A percentile compares a stretch with the other conserved stretches of the same genome.
These are phyloP conservation scores for Piper betle DNA, from an alignment of 164 flowering plant genomes.

Conservation along the genomic window DNA sequence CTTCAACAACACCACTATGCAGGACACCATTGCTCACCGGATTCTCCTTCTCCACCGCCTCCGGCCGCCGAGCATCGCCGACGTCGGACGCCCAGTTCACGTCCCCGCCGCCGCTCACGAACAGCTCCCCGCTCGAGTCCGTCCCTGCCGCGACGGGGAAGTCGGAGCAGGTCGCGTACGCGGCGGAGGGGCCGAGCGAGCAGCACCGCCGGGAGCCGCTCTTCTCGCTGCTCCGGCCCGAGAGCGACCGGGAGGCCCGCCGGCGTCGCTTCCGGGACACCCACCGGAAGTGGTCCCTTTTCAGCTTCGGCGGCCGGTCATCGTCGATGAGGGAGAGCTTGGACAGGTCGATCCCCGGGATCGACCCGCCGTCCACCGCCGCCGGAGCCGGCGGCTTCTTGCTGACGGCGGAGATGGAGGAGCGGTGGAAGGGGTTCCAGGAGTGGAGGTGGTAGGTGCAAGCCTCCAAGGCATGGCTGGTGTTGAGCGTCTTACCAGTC, in stretches of 20 bases:
- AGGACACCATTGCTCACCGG: constrained; percentile 10
- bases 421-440: constrained; percentile 69
- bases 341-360: constrained; percentile 49
- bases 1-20: constrained; percentile 29
- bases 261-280: constrained; percentile 53
- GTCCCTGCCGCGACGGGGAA: constrained; percentile 62
- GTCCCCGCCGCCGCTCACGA: constrained; percentile 46
- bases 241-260: constrained; percentile 71
- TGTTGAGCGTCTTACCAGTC: constrained; percentile 33
- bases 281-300: constrained; percentile 24
- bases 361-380: background rate
- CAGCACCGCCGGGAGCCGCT: constrained; percentile 63
- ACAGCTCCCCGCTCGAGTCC: constrained; percentile 92
- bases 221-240: constrained; percentile 79
- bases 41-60: constrained; percentile 47
- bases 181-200: constrained; percentile 61
- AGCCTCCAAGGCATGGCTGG: constrained; percentile 48
- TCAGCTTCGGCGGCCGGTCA: constrained; percentile 18
- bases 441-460: constrained; percentile 59
- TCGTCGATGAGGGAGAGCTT: constrained; percentile 52
- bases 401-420: constrained; percentile 19
- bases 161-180: constrained; percentile 72
- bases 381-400: constrained; percentile 17
- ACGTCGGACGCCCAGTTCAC: constrained; percentile 79
- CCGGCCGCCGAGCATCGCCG: constrained; percentile 47